phyloP scores from a whole-genome alignment of 345 rosid genomes.

The Gossypium mustelinum region DNA sequence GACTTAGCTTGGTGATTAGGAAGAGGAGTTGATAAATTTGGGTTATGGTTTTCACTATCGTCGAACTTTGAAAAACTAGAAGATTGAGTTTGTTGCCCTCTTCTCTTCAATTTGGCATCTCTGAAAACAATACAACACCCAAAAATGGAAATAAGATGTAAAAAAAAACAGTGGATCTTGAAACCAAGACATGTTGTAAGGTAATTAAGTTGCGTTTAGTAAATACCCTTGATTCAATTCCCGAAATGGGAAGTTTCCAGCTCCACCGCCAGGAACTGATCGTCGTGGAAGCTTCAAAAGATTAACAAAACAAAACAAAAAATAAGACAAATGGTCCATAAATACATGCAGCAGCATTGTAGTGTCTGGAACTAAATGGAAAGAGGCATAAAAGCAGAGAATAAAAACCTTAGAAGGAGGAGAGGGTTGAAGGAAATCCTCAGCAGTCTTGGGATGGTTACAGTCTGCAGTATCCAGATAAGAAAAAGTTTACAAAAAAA shows the following conservation, averaged over 20 bases:
- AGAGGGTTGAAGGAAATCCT: constrained; percentile 56
- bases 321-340: neutral
- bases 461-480: constrained; percentile 42
- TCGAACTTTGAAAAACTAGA: constrained; percentile 24
- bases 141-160: neutral
- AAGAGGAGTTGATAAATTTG: constrained; percentile 47
- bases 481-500: neutral
- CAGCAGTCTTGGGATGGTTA: constrained; percentile 76
- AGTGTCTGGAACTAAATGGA: neutral
- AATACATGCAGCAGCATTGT: no score
- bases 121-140: constrained; percentile 19
- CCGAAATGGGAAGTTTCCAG: constrained; percentile 31
- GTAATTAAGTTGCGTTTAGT: neutral
- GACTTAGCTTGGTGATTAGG: constrained; percentile 40
- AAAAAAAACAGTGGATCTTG: neutral
- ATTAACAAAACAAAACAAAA: neutral
- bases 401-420: constrained; percentile 45
- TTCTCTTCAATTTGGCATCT: constrained; percentile 52
- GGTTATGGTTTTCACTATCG: constrained; percentile 66
- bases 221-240: constrained; percentile 48
- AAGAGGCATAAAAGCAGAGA: neutral
- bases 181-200: neutral
- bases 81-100: constrained; percentile 39
- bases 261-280: constrained; percentile 20
- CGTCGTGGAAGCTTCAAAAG: constrained; percentile 30